Conservation (phyloP, 2,329 filamentous ascomycete species). For the Colletotrichum gloeosporioides region DNA sequence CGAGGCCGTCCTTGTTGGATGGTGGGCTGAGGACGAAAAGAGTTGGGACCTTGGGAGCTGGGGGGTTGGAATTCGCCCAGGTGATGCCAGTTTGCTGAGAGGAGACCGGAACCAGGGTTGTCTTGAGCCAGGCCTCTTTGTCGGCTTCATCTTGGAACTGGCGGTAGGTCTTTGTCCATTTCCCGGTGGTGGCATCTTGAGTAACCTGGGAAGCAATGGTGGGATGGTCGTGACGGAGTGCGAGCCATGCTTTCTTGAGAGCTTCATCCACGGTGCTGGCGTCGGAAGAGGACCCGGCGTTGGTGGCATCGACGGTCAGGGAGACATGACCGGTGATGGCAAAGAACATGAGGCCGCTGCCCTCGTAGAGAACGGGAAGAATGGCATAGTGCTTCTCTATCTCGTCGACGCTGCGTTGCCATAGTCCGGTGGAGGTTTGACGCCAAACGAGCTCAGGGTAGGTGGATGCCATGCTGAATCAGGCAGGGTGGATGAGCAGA, state of each 20-base stretch:
- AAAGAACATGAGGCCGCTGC: constrained; percentile 43
- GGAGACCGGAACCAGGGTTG: constrained; percentile 32
- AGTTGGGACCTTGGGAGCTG: constrained; percentile 33
- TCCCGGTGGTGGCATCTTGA: constrained; percentile 18
- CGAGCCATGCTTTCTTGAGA: constrained; percentile 37
- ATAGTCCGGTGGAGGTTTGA: constrained; percentile 29
- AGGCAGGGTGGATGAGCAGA: background rate
- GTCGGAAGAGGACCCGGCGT: background rate
- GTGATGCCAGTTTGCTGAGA: constrained; percentile 30
- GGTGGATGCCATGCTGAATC: background rate
- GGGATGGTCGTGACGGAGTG: constrained; percentile 36
- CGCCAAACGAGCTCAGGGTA: constrained; percentile 28
- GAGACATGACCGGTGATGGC: constrained; percentile 45
- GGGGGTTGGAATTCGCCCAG: constrained; percentile 40
- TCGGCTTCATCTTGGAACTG: constrained; percentile 7
- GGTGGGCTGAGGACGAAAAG: constrained; percentile 34
- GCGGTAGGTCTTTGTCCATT: constrained; percentile 34
- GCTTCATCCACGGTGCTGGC: constrained; percentile 31
- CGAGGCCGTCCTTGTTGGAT: background rate
- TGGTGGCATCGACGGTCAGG: constrained; percentile 25
- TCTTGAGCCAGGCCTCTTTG: constrained; percentile 30
- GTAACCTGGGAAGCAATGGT: constrained; percentile 34
- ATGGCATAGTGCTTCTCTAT: constrained; percentile 45
- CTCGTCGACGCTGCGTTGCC: constrained; percentile 44
- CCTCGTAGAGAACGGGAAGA: constrained; percentile 37